Percentiles rank a stretch among this genome's conserved stretches.
Evolutionary conservation across 768 basidiomycete genomes (phyloP).

Genomic region (Tubosaeta brunneosetosa): DNA sequence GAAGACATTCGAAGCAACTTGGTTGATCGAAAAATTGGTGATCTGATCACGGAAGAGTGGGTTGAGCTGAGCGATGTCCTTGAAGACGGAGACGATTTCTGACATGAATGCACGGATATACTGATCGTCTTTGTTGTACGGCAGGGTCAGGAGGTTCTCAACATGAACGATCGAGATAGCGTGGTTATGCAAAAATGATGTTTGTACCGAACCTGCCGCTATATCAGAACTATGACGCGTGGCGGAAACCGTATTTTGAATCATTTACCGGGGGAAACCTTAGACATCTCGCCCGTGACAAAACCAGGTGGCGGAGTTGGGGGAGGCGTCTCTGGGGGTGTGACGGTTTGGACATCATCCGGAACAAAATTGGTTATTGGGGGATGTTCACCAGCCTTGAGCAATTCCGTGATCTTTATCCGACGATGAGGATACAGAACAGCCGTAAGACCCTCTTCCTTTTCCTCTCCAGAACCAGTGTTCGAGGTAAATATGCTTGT

Average conservation of each 20-base stretch:
- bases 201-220: slow-evolving; percentile 60
- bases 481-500: slow-evolving; percentile 82
- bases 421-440: slow-evolving; percentile 92
- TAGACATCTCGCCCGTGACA: slow-evolving; percentile 20
- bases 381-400: slow-evolving; percentile 54
- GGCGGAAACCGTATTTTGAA: too few relatives aligned
- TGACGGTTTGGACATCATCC: slow-evolving; percentile 40
- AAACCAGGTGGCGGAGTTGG: slow-evolving; percentile 23
- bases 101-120: slow-evolving; percentile 94
- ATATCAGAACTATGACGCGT: not conserved
- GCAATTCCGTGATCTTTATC: slow-evolving; percentile 81
- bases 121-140: slow-evolving; percentile 90
- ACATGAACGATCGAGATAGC: slow-evolving; percentile 86
- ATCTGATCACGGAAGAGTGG: slow-evolving; percentile 98
- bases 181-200: slow-evolving; percentile 78
- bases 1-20: slow-evolving; percentile 89
- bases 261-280: slow-evolving; percentile 21
- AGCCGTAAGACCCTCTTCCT: slow-evolving; percentile 89
- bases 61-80: slow-evolving; percentile 96
- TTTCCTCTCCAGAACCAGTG: slow-evolving; percentile 50
- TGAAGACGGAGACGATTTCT: slow-evolving; percentile 96
- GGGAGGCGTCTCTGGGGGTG: slow-evolving; percentile 42
- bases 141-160: slow-evolving; percentile 72
- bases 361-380: slow-evolving; percentile 33
- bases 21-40: slow-evolving; percentile 91